Conservation (phyloP, 2,329 filamentous ascomycete species). For the Eutypa lata region DNA sequence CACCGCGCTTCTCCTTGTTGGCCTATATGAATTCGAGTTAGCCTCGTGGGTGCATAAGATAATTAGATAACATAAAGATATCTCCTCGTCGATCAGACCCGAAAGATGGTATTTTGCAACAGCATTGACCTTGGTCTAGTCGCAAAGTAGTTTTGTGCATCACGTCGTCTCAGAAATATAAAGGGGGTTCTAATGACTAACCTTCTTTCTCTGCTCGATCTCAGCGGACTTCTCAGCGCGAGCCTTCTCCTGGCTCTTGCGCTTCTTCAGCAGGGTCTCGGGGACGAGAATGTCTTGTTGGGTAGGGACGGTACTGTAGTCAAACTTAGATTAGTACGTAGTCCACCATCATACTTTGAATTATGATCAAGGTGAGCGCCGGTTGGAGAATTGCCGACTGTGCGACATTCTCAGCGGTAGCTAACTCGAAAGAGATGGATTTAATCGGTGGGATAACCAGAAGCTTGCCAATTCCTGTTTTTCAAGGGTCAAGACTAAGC, state of each 20-base stretch:
- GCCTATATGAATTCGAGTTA: slow-evolving; percentile 56
- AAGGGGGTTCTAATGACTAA: slow-evolving; percentile 49
- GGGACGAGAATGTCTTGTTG: slow-evolving; percentile 95
- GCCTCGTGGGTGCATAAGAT: slow-evolving; percentile 17
- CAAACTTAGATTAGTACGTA: slow-evolving; percentile 73
- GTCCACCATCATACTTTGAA: slow-evolving; percentile 56
- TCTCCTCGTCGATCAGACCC: slow-evolving; percentile 72
- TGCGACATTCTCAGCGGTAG: slow-evolving; percentile 88
- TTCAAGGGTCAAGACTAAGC: slow-evolving; percentile 4
- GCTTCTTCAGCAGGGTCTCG: slow-evolving; percentile 99
- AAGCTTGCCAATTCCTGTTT: slow-evolving; percentile 14
- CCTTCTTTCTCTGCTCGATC: slow-evolving; percentile 84
- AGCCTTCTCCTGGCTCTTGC: slow-evolving; percentile 99
- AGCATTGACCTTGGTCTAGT: slow-evolving; percentile 98
- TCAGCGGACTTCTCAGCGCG: slow-evolving; percentile 82
- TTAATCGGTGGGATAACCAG: slow-evolving; percentile 69
- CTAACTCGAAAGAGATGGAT: slow-evolving; percentile 74
- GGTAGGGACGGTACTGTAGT: slow-evolving; percentile 80
- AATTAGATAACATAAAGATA: slow-evolving; percentile 9
- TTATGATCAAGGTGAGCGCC: slow-evolving; percentile 67
- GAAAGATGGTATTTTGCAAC: slow-evolving; percentile 99
- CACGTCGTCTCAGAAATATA: slow-evolving; percentile 51
- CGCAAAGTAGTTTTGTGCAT: slow-evolving; percentile 85
- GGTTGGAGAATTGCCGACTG: slow-evolving; percentile 88
- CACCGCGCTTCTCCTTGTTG: slow-evolving; percentile 97